These are phyloP conservation scores for Micractinium conductrix DNA, from an alignment of 139 green algal genomes.

Conservation along the genomic window DNA sequence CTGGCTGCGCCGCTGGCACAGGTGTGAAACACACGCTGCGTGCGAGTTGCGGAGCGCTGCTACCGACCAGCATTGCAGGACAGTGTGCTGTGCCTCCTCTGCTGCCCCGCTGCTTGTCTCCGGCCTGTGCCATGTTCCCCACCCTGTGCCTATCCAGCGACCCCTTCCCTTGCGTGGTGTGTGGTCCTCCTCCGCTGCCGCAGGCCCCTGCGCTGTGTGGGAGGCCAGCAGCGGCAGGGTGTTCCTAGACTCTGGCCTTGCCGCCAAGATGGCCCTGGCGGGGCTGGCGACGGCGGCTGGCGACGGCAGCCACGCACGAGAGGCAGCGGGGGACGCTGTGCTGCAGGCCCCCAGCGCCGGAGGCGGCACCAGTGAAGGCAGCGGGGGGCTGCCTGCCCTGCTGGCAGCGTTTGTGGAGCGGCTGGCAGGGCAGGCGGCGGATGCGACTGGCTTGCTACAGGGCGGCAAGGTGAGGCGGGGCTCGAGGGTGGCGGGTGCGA, in stretches of 20 bases:
- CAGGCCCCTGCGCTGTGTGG: conserved; percentile 44
- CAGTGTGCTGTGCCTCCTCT: no score
- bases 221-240: conserved; percentile 44
- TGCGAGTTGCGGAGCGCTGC: no score
- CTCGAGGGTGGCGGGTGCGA: no score
- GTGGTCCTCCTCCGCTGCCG: not conserved
- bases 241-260: conserved; percentile 26
- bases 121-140: no score
- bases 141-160: no score
- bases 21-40: no score
- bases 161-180: no score
- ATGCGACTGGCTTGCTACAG: not conserved
- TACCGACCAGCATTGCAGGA: no score
- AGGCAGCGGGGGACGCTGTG: not conserved
- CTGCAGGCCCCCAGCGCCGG: not conserved
- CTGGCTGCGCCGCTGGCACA: not conserved
- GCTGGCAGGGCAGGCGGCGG: not conserved
- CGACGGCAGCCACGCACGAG: not conserved
- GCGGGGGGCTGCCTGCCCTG: not conserved
- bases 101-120: no score
- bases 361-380: not conserved
- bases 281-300: not conserved
- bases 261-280: not conserved
- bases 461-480: not conserved
- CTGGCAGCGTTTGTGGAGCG: not conserved